Base-by-base conservation (phyloP, 2,329 filamentous ascomycete species). In the Zymoseptoria ardabiliae region DNA sequence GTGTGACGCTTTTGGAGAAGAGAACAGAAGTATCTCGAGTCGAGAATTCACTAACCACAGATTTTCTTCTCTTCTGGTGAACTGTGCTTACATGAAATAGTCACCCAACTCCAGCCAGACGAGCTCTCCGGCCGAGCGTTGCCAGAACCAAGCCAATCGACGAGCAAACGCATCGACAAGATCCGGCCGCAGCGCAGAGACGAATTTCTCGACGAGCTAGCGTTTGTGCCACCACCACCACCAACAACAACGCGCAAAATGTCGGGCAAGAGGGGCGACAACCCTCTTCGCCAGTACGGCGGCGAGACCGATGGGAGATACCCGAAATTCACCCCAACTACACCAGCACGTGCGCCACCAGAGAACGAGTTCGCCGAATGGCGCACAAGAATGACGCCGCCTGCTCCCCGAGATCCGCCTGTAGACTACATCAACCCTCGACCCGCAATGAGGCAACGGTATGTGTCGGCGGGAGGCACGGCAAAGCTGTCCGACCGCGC, bases 381-480 rank as follows among this genome's bases (percentile, higher is more conserved):
- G 35, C 35, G 35, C 35, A 17, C 35, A 45, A 45, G 11, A 45
- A 45, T 17, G 35, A 45, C 35, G 35, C 51, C 51, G 11, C 51
- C 51, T 53, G 22, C 28, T 23, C 52, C 54, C 25, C 4, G 49
- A 20, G n/a, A 19, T 17, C 45, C 55, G 10, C 53, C 57, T 7
- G 19, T 59, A 21, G 65, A 66, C 51, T 66, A 66, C 63, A 65
- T 66, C 52, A 28, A 58, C 21, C 63, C 65, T 5, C 60, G 59
- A 10, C 65, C 63, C 10, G 60, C 58, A 4, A 22, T 50, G 17
- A 63, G 59, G 50, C 69, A 70, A 57, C 68, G 69, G 45, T 71
- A 68, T 53, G 65, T 71, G 50, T 63, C 66, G 2, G 69, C 69
- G 10, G 69, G 69, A 50, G 69, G 69, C 25, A 58, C 53, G 50